Conservation (phyloP, 208 protist genomes). For the Phytomonas sp. region DNA sequence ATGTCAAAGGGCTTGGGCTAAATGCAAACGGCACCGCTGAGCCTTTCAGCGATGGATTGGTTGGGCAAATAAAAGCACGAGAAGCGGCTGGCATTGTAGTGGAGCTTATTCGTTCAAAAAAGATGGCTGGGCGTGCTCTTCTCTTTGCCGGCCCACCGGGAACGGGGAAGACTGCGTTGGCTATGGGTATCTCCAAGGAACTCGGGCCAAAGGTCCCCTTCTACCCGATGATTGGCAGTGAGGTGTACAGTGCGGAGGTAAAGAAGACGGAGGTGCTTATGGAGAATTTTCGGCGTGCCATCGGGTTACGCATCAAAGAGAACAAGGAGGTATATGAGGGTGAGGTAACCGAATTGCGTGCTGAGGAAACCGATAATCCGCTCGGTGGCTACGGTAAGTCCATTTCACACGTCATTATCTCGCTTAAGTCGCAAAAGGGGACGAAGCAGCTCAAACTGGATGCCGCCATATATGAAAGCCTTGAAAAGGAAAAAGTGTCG, state of each 20-base stretch:
- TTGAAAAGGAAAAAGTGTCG: conserved; percentile 98
- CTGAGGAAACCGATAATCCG: conserved; percentile 98
- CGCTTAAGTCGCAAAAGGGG: conserved; percentile 97
- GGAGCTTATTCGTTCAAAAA: conserved; percentile 98
- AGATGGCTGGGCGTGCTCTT: conserved; percentile 99
- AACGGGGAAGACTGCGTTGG: conserved; percentile 97
- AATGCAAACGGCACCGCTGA: conserved; percentile 86
- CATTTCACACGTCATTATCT: conserved; percentile 98
- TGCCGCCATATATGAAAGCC: conserved; percentile 97
- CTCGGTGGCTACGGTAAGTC: conserved; percentile 97
- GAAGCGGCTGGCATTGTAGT: conserved; percentile 98
- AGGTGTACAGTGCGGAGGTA: conserved; percentile 99
- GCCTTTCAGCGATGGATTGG: conserved; percentile 89
- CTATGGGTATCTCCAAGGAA: conserved; percentile 97
- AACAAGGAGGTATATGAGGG: conserved; percentile 99
- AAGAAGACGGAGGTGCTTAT: conserved; percentile 99
- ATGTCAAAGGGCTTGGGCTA: conserved; percentile 98
- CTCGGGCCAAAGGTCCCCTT: conserved; percentile 99
- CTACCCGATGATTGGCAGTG: conserved; percentile 98
- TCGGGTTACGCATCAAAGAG: conserved; percentile 99
- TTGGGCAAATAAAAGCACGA: conserved; percentile 97
- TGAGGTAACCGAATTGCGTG: conserved; percentile 98
- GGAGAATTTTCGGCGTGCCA: conserved; percentile 99
- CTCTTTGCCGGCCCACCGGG: conserved; percentile 99
- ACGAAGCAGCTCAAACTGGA: conserved; percentile 99